Conservation (phyloP, 202 grass and related monocot species). For the Panicum virgatum region DNA sequence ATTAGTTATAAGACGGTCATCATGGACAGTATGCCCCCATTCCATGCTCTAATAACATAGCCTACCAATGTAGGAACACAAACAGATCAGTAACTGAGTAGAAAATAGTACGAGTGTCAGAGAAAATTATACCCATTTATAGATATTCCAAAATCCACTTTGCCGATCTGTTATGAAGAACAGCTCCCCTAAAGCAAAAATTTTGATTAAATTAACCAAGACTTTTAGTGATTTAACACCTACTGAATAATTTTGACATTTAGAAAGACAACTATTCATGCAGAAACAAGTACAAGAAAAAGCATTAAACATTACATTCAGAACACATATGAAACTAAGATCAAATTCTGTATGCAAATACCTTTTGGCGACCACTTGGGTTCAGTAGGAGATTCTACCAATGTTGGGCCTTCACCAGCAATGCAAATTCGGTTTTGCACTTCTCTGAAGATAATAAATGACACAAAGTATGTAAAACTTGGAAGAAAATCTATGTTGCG, state of each 20-base stretch:
- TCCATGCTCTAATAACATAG: background rate
- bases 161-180: constrained; percentile 84
- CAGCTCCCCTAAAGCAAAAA: constrained; percentile 59
- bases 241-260: background rate
- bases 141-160: constrained; percentile 90
- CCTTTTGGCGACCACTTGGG: constrained; percentile 92
- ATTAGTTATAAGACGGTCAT: too few relatives aligned
- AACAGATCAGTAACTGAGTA: constrained; percentile 11
- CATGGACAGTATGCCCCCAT: background rate
- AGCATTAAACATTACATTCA: background rate
- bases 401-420: constrained; percentile 61
- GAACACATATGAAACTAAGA: background rate
- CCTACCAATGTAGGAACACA: background rate
- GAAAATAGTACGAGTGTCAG: constrained; percentile 22
- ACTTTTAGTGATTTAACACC: background rate
- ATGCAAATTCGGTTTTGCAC: constrained; percentile 58
- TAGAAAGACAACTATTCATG: background rate
- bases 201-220: background rate
- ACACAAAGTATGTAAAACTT: background rate
- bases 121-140: constrained; percentile 78
- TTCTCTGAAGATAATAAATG: constrained; percentile 45
- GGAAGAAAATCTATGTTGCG: background rate
- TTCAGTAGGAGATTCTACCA: constrained; percentile 88
- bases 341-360: constrained; percentile 16
- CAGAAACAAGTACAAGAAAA: background rate